These are phyloP conservation scores for Zalaria sp. DNA, from an alignment of 2,329 filamentous ascomycete species.

Conservation along the genomic window DNA sequence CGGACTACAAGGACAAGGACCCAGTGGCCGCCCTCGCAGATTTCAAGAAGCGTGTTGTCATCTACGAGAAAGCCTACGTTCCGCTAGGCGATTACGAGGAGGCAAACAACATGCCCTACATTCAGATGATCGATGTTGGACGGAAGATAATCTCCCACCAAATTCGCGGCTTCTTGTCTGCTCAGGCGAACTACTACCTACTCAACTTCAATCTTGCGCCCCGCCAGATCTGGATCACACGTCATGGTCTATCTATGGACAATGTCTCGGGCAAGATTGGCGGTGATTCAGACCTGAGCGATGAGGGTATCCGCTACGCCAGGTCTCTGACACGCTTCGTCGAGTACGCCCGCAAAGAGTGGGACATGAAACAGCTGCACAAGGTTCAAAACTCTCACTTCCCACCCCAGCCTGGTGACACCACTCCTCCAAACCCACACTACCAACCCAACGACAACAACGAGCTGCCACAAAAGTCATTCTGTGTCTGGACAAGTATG, in stretches of 20 bases:
- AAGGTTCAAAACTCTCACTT: conserved; percentile 66
- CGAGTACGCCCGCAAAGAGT: conserved; percentile 62
- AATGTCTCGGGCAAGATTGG: conserved; percentile 82
- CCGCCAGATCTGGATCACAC: conserved; percentile 93
- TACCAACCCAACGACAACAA: conserved; percentile 38
- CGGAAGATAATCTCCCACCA: conserved; percentile 86
- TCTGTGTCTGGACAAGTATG: conserved; percentile 98
- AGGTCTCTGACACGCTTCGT: conserved; percentile 72
- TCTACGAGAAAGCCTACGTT: conserved; percentile 90
- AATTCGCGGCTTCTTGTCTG: conserved; percentile 80
- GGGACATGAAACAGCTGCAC: conserved; percentile 70
- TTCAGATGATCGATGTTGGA: conserved; percentile 95
- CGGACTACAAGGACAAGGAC: conserved; percentile 91
- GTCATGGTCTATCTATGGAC: conserved; percentile 83
- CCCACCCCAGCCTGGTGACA: conserved; percentile 81
- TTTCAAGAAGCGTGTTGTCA: conserved; percentile 81
- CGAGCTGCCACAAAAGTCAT: conserved; percentile 23
- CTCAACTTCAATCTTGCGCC: conserved; percentile 95
- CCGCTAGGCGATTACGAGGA: conserved; percentile 87
- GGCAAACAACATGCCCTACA: conserved; percentile 79
- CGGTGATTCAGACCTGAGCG: conserved; percentile 73
- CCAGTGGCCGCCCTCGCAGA: conserved; percentile 71
- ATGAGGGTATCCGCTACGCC: conserved; percentile 67
- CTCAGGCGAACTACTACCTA: conserved; percentile 85
- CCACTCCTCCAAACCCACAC: conserved; percentile 88